phyloP scores from a whole-genome alignment of 352 stramenopile species.

The Globisporangium rhizosaccharum region DNA sequence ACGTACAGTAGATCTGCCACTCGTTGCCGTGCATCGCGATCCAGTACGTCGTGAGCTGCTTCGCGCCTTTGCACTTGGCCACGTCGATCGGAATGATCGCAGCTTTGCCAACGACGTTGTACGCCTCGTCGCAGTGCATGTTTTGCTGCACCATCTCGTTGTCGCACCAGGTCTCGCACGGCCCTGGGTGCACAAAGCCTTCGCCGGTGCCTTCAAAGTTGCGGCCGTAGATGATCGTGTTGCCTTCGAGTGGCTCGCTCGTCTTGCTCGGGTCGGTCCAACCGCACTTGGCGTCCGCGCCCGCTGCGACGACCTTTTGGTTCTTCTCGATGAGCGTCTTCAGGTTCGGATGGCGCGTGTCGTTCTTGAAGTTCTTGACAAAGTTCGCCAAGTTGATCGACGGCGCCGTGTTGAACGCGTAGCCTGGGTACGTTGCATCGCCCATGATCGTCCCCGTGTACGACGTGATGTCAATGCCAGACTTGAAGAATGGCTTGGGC shows the following conservation, averaged over 20 bases:
- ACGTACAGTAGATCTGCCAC: constrained; percentile 52
- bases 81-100: constrained; percentile 14
- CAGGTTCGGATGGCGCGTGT: constrained; percentile 28
- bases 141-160: constrained; percentile 27
- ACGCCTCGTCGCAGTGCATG: constrained; percentile 30
- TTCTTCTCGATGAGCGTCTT: constrained; percentile 33
- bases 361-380: constrained; percentile 32
- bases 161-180: constrained; percentile 44
- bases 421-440: constrained; percentile 25
- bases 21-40: constrained; percentile 35
- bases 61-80: constrained; percentile 27
- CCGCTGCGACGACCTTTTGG: constrained; percentile 18
- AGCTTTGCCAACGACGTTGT: constrained; percentile 19
- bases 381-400: constrained; percentile 30
- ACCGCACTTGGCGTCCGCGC: constrained; percentile 27
- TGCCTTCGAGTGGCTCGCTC: constrained; percentile 24
- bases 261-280: constrained; percentile 34
- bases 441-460: constrained; percentile 37
- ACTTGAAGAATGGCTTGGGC: constrained; percentile 28
- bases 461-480: constrained; percentile 32
- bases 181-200: constrained; percentile 36
- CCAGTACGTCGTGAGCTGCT: constrained; percentile 49
- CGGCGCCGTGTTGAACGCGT: constrained; percentile 27
- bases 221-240: constrained; percentile 35
- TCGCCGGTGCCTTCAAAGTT: constrained; percentile 25